Conservation (phyloP, 2,329 filamentous ascomycete species). For the Microcyclospora tardicrescens region DNA sequence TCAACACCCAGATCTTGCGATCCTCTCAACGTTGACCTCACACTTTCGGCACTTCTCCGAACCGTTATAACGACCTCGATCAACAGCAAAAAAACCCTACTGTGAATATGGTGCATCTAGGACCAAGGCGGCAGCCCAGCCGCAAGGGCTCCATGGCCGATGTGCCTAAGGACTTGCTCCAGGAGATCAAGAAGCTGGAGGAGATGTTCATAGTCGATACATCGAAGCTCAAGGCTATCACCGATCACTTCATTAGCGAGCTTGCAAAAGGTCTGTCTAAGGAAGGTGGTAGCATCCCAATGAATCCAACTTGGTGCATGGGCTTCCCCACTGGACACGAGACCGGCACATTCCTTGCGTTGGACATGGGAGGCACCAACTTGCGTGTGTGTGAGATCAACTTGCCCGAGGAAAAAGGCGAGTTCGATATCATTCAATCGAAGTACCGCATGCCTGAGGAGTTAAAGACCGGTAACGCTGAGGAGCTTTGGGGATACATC, state of each 20-base stretch:
- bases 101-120: conserved; percentile 49
- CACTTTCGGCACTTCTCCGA: not conserved
- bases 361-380: conserved; percentile 96
- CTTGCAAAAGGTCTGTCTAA: conserved; percentile 78
- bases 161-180: conserved; percentile 70
- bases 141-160: conserved; percentile 81
- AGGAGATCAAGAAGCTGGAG: conserved; percentile 74
- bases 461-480: conserved; percentile 69
- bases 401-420: conserved; percentile 72
- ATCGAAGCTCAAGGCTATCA: conserved; percentile 76
- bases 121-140: conserved; percentile 51
- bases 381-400: conserved; percentile 88
- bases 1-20: not conserved
- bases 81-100: conserved; percentile 1
- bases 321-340: conserved; percentile 76
- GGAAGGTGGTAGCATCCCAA: conserved; percentile 87
- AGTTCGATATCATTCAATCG: conserved; percentile 89
- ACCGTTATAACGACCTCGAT: conserved; percentile 1
- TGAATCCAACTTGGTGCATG: conserved; percentile 98
- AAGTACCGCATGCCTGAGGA: conserved; percentile 93
- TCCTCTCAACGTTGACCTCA: conserved; percentile 1
- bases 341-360: conserved; percentile 72
- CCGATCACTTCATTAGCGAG: conserved; percentile 77
- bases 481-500: conserved; percentile 90
- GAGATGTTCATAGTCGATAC: conserved; percentile 67